These are phyloP conservation scores for Mycena rebaudengoi DNA, from an alignment of 768 basidiomycete genomes.

Conservation along the genomic window DNA sequence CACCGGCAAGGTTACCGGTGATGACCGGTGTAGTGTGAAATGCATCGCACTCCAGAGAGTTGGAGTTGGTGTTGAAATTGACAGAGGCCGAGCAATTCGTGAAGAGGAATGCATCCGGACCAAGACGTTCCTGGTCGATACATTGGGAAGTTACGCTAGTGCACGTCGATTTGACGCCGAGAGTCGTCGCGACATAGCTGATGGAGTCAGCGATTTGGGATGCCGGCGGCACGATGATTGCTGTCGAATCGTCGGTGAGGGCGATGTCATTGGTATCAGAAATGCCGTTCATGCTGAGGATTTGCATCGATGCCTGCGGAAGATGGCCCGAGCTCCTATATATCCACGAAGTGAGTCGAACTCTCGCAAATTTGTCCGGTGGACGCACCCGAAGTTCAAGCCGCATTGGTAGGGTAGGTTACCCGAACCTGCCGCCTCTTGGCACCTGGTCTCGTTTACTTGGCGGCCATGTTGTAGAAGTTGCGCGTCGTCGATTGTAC, in stretches of 20 bases:
- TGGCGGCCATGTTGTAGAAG: not conserved
- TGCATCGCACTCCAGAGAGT: not conserved
- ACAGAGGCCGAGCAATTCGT: not conserved
- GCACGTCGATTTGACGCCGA: not conserved
- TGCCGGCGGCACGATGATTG: slow-evolving; percentile 13
- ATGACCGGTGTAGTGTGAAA: not conserved
- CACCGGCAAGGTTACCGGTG: not conserved
- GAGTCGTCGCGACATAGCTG: not conserved
- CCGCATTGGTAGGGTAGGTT: slow-evolving; percentile 18
- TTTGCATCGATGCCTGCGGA: not conserved
- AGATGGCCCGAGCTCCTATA: slow-evolving; percentile 1
- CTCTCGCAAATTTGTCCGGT: not conserved
- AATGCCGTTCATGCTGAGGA: slow-evolving; percentile 2
- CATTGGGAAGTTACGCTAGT: slow-evolving; percentile 1
- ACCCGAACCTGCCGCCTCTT: not conserved
- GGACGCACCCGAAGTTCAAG: not conserved
- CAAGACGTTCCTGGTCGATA: no score
- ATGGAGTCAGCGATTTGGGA: not conserved
- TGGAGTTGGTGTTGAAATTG: not conserved
- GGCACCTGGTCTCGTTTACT: slow-evolving; percentile 6
- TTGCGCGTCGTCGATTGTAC: not conserved
- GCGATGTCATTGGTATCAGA: not conserved
- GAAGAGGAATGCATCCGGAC: not conserved
- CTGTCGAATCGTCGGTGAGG: slow-evolving; percentile 11
- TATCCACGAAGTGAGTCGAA: not conserved